Evolutionary conservation across 306 rosid species (phyloP), one percentile per base, ranked within the genome.

Genomic region (Hylodesmum podocarpum): DNA sequence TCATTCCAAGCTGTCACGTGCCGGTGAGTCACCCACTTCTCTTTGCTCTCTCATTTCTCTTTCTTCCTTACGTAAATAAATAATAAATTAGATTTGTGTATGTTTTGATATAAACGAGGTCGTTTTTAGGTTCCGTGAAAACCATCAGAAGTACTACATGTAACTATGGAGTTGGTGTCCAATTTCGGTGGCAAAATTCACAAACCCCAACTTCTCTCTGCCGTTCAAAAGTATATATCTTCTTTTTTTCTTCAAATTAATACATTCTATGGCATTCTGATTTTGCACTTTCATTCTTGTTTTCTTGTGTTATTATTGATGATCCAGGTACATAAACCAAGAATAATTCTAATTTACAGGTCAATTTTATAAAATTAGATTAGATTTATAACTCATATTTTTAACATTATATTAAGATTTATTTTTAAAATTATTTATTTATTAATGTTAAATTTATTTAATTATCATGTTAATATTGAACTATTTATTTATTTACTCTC

Each of bases 141-240:
- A n/a, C n/a, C 79, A 7, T 44, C 70, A 86, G 84, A 86, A 75
- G 77, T 88, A n/a, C n/a, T n/a, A n/a, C n/a, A n/a, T 55, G 93
- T 87, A 29, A 89, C 88, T 13, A 72, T 92, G 84, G 98, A 94
- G 90, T 96, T 94, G 78, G 95, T 95, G 61, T 87, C 93, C 4
- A 97, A 93, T 34, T 78, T 91, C 33, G 98, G 98, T 40, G 98
- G 98, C 44, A 89, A 91, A 87, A 79, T 94, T n/a, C 91, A 89
- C 33, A 94, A 87, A 72, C 43, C 8, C 18, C 82, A 91, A 13
- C 95, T 94, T 43, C 86, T 89, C 57, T 89, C 94, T 10, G 93
- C 96, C 21, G 97, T 94, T 73, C 91, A 90, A 1, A 85, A 86
- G 98, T 94, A 66, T 89, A 62, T 22, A 22, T 55, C 9, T 13